These are phyloP conservation scores for Paralagenidium karlingii DNA, from an alignment of 352 stramenopile genomes.

Conservation along the genomic window DNA sequence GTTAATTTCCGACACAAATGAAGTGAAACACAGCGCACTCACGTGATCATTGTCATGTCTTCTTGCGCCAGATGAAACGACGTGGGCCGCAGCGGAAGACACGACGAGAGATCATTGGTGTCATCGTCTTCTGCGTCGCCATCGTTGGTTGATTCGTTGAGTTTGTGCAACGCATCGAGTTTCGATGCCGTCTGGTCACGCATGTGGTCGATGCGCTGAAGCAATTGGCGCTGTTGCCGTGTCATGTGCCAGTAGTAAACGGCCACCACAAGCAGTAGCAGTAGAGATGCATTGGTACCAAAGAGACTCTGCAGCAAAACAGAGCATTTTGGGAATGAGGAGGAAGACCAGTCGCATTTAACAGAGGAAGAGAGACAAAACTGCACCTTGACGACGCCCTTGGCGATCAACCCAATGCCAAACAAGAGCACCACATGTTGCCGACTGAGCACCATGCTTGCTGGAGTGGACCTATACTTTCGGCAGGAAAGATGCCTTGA, in stretches of 20 bases:
- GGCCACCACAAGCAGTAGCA: conserved; percentile 42
- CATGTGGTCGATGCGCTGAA: conserved; percentile 47
- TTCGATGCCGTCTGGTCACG: conserved; percentile 52
- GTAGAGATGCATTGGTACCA: conserved; percentile 44
- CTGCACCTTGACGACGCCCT: conserved; percentile 35
- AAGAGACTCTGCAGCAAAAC: conserved; percentile 26
- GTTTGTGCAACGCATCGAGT: conserved; percentile 38
- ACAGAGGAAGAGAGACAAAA: neutral
- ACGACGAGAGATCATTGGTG: too few species aligned
- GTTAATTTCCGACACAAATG: too few species aligned
- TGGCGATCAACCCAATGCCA: conserved; percentile 41
- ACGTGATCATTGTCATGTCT: conserved; percentile 66
- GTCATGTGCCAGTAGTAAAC: conserved; percentile 54
- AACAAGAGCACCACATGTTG: conserved; percentile 68
- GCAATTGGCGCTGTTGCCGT: conserved; percentile 43
- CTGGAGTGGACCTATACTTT: neutral
- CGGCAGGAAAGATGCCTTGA: neutral
- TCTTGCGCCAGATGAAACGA: conserved; percentile 47
- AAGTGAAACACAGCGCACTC: too few species aligned
- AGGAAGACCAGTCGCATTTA: too few species aligned
- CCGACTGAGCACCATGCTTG: conserved; percentile 25
- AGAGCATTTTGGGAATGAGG: neutral
- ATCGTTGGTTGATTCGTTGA: conserved; percentile 32
- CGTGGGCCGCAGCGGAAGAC: conserved; percentile 40
- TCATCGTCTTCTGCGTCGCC: conserved; percentile 12